Evolutionary conservation across 441 rosid genomes (phyloP), one percentile per base, ranked within the genome.

Genomic region (Populus hybrid): DNA sequence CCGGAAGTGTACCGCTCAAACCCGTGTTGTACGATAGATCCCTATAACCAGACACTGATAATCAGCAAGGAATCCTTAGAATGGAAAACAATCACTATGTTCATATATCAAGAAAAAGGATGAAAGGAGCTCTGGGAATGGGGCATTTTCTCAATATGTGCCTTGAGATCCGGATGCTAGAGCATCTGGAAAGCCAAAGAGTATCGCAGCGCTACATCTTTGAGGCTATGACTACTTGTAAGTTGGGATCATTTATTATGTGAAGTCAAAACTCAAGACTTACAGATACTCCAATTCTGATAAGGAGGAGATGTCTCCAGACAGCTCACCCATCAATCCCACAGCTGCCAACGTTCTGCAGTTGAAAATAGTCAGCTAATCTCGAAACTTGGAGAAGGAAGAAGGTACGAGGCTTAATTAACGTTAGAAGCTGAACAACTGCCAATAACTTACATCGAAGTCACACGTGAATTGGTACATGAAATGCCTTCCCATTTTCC

Each of bases 21-120:
- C 73, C 85, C 71, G 79, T 64, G 87, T 93, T 96, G 82, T 75
- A 84, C 1, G 98, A 93, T 71, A 96, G 86, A 86, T 91, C 99
- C 91, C 99, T 94, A 72, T 40, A 40, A 40, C 12, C 14, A 40
- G 7, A 85, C 8, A 34, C 66, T 24, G 67, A 69, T 23, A 8
- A 28, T 3, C 0, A 40, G 46, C 46, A 40, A 40, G 46, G 46
- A 40, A 40, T 10, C 46, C 14, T 10, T 10, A 0, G 46, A 40
- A 40, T 10, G 46, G 46, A 40, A 1, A 40, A 11, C 36, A 10
- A 40, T 40, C 46, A 40, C 5, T 40, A 10, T 40, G 5, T 40
- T 40, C 46, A 10, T 10, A 11, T 10, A 40, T 40, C 46, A 40
- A 40, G 5, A 40, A 11, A 40, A 40, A 40, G 4, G 14, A 3